phyloP scores from a whole-genome alignment of 176 grass and related monocot genomes.

The Paspalum notatum region DNA sequence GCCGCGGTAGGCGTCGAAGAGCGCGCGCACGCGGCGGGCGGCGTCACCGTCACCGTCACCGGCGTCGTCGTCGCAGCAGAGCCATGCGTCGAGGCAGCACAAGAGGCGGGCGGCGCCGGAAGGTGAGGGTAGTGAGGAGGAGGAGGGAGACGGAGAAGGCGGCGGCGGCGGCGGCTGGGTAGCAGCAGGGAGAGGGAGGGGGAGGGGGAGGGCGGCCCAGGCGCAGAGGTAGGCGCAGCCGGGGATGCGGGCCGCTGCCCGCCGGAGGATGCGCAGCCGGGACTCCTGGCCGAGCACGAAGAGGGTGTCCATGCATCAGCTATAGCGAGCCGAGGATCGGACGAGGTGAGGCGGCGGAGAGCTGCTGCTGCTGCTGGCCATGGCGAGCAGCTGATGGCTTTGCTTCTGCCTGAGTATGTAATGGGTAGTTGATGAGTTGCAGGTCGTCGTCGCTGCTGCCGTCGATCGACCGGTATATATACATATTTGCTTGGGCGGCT shows the following conservation, averaged over 20 bases:
- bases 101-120: slow-evolving; percentile 26
- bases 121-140: neutral
- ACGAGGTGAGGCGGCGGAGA: neutral
- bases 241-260: slow-evolving; percentile 48
- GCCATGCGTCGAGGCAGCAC: slow-evolving; percentile 54
- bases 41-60: no score
- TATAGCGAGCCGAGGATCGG: neutral
- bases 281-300: slow-evolving; percentile 51
- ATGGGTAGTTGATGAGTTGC: no score
- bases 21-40: slow-evolving; percentile 23
- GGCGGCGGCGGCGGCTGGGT: neutral
- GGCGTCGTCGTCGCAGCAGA: slow-evolving; percentile 33
- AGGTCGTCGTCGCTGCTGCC: no score
- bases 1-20: slow-evolving; percentile 63
- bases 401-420: neutral
- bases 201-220: slow-evolving; percentile 32
- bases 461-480: no score
- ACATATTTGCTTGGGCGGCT: no score
- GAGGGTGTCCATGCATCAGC: slow-evolving; percentile 42
- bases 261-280: slow-evolving; percentile 49
- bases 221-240: slow-evolving; percentile 55
- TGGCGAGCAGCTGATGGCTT: neutral
- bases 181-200: neutral
- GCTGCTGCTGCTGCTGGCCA: neutral
- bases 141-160: neutral